These are phyloP conservation scores for Pichia sp. DNA, from an alignment of 1,139 yeast species.

Conservation along the genomic window DNA sequence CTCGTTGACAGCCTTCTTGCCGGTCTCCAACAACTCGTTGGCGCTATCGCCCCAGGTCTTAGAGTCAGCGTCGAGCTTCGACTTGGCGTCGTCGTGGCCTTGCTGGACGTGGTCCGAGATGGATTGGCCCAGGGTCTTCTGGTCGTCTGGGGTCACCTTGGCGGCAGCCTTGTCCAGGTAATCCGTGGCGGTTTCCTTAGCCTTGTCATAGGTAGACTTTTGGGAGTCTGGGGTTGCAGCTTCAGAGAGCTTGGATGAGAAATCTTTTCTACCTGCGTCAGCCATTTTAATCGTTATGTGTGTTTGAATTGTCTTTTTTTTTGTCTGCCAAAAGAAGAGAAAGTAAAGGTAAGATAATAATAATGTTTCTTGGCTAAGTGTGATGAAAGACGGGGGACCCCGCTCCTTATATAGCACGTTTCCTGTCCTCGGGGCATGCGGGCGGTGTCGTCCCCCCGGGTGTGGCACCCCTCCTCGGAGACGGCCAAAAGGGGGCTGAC, in stretches of 20 bases:
- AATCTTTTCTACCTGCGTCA: slow-evolving; percentile 73
- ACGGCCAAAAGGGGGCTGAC: neutral
- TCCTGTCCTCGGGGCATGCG: too few relatives aligned
- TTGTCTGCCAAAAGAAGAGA: too few relatives aligned
- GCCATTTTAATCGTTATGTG: slow-evolving; percentile 42
- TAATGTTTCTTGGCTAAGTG: too few relatives aligned
- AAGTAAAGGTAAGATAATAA: too few relatives aligned
- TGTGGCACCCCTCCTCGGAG: neutral
- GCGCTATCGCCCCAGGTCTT: slow-evolving; percentile 38
- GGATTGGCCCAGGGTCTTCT: slow-evolving; percentile 67
- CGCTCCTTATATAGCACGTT: neutral
- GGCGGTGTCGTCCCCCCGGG: neutral
- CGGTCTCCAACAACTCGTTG: slow-evolving; percentile 51
- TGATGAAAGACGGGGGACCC: neutral
- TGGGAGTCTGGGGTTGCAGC: slow-evolving; percentile 67
- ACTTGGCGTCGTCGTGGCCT: slow-evolving; percentile 29
- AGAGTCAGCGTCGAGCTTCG: neutral
- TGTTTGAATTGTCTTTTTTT: too few relatives aligned
- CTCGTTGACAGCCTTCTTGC: slow-evolving; percentile 55
- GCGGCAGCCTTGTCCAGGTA: slow-evolving; percentile 60
- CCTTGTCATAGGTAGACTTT: slow-evolving; percentile 60
- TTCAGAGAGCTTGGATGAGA: slow-evolving; percentile 66
- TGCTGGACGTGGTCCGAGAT: slow-evolving; percentile 47
- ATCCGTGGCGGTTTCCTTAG: slow-evolving; percentile 68
- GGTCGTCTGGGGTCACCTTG: slow-evolving; percentile 52